phyloP scores from a whole-genome alignment of 176 grass and related monocot species.

The Oryza glumipatula region DNA sequence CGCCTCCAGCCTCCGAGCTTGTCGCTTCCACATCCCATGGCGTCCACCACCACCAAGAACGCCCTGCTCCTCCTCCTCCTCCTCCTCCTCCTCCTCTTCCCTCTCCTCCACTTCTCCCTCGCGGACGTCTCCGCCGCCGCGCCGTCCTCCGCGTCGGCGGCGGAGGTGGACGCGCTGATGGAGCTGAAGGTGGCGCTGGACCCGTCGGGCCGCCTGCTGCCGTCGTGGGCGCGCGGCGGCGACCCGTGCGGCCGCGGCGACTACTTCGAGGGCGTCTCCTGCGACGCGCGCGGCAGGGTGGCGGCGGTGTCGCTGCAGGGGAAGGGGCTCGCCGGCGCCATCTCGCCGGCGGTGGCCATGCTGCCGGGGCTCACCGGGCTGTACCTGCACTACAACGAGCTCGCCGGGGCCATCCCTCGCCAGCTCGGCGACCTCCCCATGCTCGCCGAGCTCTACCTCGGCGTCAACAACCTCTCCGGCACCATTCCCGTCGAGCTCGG shows the following conservation, averaged over 20 bases:
- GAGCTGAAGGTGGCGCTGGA: constrained; percentile 72
- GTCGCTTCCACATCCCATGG: constrained; percentile 8
- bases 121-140: not conserved
- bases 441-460: constrained; percentile 73
- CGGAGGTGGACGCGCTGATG: constrained; percentile 69
- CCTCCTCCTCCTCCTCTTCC: not conserved
- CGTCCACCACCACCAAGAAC: constrained; percentile 22
- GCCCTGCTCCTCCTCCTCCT: constrained; percentile 27
- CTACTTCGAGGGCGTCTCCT: constrained; percentile 83
- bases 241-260: constrained; percentile 73
- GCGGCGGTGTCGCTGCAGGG: constrained; percentile 73
- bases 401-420: constrained; percentile 54
- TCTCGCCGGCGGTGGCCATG: constrained; percentile 60
- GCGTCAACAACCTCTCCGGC: constrained; percentile 68
- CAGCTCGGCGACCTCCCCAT: constrained; percentile 52
- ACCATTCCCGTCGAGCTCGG: constrained; percentile 59
- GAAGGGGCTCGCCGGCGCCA: constrained; percentile 50
- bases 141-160: not conserved
- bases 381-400: constrained; percentile 78
- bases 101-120: not conserved
- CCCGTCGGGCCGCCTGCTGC: constrained; percentile 46
- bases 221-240: constrained; percentile 58
- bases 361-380: constrained; percentile 63
- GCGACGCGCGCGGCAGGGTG: constrained; percentile 66
- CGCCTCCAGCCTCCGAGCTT: too few relatives aligned